Conservation (phyloP, 2,329 filamentous ascomycete species). For the Pleurostoma richardsiae region DNA sequence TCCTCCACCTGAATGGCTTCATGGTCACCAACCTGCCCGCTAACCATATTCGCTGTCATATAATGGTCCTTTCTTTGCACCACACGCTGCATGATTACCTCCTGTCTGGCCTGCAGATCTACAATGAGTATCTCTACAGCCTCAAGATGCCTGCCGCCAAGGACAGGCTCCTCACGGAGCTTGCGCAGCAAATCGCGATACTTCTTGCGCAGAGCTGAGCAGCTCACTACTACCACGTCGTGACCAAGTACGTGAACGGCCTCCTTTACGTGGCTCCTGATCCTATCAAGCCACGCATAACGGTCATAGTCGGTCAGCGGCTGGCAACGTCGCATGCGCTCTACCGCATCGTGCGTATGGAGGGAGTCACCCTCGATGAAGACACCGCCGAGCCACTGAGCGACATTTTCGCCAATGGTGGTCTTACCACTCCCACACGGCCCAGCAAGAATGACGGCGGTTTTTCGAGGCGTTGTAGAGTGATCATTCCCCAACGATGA, state of each 20-base stretch:
- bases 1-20: conserved; percentile 22
- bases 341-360: conserved; percentile 23
- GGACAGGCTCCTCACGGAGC: conserved; percentile 3
- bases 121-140: conserved; percentile 20
- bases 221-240: conserved; percentile 26
- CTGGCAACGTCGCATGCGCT: conserved; percentile 11
- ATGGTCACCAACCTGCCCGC: conserved; percentile 23
- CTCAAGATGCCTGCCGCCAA: conserved; percentile 5
- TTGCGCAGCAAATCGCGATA: conserved; percentile 26
- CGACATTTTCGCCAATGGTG: conserved; percentile 25
- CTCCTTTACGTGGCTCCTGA: conserved; percentile 16
- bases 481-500: conserved; percentile 21
- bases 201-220: conserved; percentile 27
- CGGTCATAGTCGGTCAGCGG: conserved; percentile 26
- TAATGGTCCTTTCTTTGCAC: conserved; percentile 23
- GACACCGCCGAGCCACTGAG: conserved; percentile 18
- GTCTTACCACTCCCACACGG: conserved; percentile 36
- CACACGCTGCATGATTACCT: conserved; percentile 21
- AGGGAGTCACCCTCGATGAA: conserved; percentile 35
- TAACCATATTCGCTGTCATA: conserved; percentile 28
- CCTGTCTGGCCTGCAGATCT: conserved; percentile 24
- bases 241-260: conserved; percentile 18
- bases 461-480: conserved; percentile 7
- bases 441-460: conserved; percentile 27
- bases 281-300: conserved; percentile 20